phyloP scores from a whole-genome alignment of 1,284 basidiomycete genomes.

The Ceratobasidium sp. region DNA sequence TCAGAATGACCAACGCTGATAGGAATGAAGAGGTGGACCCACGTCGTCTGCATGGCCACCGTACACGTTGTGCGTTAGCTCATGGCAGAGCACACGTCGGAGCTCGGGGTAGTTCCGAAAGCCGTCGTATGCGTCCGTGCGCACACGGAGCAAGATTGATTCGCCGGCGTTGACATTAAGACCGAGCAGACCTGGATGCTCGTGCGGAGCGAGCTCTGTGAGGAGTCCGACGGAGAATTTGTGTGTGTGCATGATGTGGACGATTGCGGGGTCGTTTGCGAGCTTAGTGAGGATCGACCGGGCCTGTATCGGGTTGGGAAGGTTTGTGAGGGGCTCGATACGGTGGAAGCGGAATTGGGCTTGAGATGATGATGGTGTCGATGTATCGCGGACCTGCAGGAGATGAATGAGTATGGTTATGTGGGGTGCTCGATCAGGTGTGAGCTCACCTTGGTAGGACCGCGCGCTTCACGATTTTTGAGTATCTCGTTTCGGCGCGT shows the following conservation, averaged over 20 bases:
- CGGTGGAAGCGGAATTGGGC: slow-evolving; percentile 69
- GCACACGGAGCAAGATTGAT: slow-evolving; percentile 70
- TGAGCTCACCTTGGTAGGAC: slow-evolving; percentile 65
- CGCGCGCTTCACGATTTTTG: slow-evolving; percentile 65
- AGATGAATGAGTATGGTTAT: slow-evolving; percentile 46
- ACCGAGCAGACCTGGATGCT: slow-evolving; percentile 74
- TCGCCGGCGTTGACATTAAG: slow-evolving; percentile 62
- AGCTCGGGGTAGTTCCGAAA: slow-evolving; percentile 73
- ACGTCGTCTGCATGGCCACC: slow-evolving; percentile 77
- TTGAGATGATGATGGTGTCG: slow-evolving; percentile 51
- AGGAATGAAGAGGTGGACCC: slow-evolving; percentile 50
- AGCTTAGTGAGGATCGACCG: slow-evolving; percentile 64
- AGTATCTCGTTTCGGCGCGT: slow-evolving; percentile 66
- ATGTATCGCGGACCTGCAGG: slow-evolving; percentile 43
- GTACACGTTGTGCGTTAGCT: slow-evolving; percentile 78
- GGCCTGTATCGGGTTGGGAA: slow-evolving; percentile 70
- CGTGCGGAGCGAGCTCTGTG: slow-evolving; percentile 79
- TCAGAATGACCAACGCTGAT: not conserved
- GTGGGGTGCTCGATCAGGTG: not conserved
- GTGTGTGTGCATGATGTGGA: slow-evolving; percentile 74
- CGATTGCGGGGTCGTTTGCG: slow-evolving; percentile 73
- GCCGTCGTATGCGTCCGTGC: slow-evolving; percentile 76
- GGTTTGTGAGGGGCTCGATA: slow-evolving; percentile 67
- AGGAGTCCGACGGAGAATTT: slow-evolving; percentile 70
- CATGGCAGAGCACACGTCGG: slow-evolving; percentile 76